Percentiles rank a stretch among this genome's conserved stretches.
phyloP scores from a whole-genome alignment of 371 early-diverging fungal genomes.

The Phascolomyces articulosus region DNA sequence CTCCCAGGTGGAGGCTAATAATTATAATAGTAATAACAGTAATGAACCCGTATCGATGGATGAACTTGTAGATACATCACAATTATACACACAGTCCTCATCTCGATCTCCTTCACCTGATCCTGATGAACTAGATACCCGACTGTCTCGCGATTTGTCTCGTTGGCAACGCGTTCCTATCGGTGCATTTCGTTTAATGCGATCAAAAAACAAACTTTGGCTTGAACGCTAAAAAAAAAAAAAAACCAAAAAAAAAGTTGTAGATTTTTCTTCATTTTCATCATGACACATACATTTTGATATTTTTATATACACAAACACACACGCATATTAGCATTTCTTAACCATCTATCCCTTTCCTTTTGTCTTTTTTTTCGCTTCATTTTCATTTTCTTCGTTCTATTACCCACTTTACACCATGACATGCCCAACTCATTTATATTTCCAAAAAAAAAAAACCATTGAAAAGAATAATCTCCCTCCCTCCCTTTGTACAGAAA shows the following conservation, averaged over 20 bases:
- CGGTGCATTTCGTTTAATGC: constrained; percentile 58
- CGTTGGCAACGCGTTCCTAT: constrained; percentile 68
- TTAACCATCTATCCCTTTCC: too few species aligned
- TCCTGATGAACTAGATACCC: constrained; percentile 37
- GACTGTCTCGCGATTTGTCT: constrained; percentile 53
- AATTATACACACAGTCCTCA: constrained; percentile 52
- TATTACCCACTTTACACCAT: too few species aligned
- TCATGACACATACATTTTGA: too few species aligned
- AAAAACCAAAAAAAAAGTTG: neutral
- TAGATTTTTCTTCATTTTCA: neutral
- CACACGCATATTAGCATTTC: too few species aligned
- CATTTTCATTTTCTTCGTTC: neutral
- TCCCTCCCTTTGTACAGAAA: neutral
- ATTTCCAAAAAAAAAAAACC: too few species aligned
- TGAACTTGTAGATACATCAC: constrained; percentile 63
- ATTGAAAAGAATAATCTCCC: too few species aligned
- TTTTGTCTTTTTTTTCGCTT: too few species aligned
- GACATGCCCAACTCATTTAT: too few species aligned
- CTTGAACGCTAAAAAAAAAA: constrained; percentile 33
- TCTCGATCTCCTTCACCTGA: constrained; percentile 59
- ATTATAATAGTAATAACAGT: constrained; percentile 3
- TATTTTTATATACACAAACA: too few species aligned
- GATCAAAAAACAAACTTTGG: constrained; percentile 48
- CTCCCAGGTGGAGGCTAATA: too few species aligned
- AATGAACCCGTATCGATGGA: constrained; percentile 55